phyloP scores from a whole-genome alignment of 164 flowering plant genomes.

The Sedum album region DNA sequence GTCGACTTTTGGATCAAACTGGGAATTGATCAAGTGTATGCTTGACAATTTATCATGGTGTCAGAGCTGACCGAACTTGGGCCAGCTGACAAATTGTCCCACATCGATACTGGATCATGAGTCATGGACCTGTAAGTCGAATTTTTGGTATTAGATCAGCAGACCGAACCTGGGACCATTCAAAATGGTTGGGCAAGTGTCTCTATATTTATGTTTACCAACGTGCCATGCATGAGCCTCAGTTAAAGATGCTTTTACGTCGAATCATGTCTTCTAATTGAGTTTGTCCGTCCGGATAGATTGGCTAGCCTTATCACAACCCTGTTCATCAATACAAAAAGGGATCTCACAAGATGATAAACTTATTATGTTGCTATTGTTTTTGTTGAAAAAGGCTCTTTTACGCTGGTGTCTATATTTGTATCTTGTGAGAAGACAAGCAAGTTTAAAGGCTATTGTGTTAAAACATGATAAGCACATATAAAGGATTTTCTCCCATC shows the following conservation, averaged over 20 bases:
- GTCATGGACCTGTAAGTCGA: too few species aligned
- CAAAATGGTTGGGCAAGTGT: neutral
- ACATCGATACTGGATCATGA: too few species aligned
- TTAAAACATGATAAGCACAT: constrained; percentile 3
- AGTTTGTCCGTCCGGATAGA: neutral
- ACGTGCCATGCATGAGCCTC: neutral
- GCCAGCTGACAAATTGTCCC: too few species aligned
- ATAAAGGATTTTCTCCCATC: neutral
- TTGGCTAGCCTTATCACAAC: neutral
- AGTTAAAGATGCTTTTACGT: neutral
- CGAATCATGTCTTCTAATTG: neutral
- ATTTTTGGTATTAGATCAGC: too few species aligned
- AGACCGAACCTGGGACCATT: neutral
- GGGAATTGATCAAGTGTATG: too few species aligned
- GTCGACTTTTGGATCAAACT: too few species aligned
- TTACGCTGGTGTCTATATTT: neutral
- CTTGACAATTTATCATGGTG: too few species aligned
- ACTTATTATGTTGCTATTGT: neutral
- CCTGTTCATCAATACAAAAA: neutral
- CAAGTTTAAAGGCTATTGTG: constrained; percentile 1
- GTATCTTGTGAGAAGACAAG: neutral
- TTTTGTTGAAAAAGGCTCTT: neutral
- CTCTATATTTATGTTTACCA: neutral
- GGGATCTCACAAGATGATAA: neutral
- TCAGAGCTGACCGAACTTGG: too few species aligned